phyloP scores from a whole-genome alignment of 345 rosid genomes.

The Euphorbia pulcherrima region DNA sequence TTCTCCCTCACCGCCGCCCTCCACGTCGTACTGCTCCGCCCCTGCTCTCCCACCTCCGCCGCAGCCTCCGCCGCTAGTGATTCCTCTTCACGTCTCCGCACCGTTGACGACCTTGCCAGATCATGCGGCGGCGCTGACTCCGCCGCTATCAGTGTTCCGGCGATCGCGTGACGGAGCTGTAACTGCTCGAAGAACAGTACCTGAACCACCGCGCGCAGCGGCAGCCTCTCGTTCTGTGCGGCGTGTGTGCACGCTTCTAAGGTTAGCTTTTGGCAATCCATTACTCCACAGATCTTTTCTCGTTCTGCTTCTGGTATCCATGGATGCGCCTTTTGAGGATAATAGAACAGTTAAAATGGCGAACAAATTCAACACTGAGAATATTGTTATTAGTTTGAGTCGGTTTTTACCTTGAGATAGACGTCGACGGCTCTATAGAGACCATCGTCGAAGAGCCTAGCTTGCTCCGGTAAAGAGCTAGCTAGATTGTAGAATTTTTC shows the following conservation, averaged over 20 bases:
- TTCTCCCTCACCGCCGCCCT: conserved; percentile 79
- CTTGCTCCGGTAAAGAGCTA: conserved; percentile 68
- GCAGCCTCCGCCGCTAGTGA: conserved; percentile 24
- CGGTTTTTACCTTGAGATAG: conserved; percentile 68
- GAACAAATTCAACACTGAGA: background rate
- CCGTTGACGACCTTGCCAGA: conserved; percentile 36
- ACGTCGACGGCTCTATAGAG: conserved; percentile 94
- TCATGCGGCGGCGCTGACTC: conserved; percentile 47
- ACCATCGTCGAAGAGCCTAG: conserved; percentile 92
- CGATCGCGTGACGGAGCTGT: conserved; percentile 85
- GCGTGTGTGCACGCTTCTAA: conserved; percentile 99
- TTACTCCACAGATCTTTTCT: conserved; percentile 73
- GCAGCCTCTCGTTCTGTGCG: conserved; percentile 93
- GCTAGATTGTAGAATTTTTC: conserved; percentile 71
- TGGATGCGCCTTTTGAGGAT: conserved; percentile 70
- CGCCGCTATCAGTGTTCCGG: conserved; percentile 69
- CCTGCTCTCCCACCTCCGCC: conserved; percentile 13
- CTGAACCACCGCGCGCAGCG: conserved; percentile 88
- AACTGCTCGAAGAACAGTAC: conserved; percentile 95
- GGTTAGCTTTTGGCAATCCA: conserved; percentile 91
- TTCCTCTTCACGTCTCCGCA: conserved; percentile 28
- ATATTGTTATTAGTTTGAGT: background rate
- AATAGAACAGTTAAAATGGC: background rate
- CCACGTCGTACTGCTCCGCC: conserved; percentile 44
- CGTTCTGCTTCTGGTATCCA: conserved; percentile 81